A percentile compares a stretch with the other conserved stretches of the same genome.
phyloP scores from a whole-genome alignment of 106 monocot species.

The Narthecium ossifragum region DNA sequence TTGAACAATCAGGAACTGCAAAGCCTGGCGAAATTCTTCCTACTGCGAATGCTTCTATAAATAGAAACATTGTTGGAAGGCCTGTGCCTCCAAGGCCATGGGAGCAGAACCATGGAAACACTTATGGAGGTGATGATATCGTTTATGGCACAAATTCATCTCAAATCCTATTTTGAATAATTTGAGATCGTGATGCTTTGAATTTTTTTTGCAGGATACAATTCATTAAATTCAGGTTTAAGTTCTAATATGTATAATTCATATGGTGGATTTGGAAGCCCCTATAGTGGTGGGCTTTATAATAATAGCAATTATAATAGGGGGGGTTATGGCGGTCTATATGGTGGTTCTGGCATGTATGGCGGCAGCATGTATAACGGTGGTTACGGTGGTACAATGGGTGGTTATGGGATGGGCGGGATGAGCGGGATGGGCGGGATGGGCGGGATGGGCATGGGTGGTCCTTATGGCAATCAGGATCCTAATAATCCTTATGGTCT shows the following conservation, averaged over 20 bases:
- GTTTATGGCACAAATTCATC: too few relatives aligned
- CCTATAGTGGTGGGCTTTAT: constrained; percentile 50
- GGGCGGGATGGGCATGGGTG: constrained; percentile 39
- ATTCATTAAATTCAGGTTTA: constrained; percentile 46
- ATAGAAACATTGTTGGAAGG: constrained; percentile 35
- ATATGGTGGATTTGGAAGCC: constrained; percentile 49
- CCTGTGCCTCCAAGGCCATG: constrained; percentile 87
- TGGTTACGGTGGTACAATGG: constrained; percentile 41
- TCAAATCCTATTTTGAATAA: not conserved
- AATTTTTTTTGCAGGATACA: constrained; percentile 6
- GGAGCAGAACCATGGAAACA: constrained; percentile 72
- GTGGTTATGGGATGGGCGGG: constrained; percentile 45
- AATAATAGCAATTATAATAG: constrained; percentile 58
- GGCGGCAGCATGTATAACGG: constrained; percentile 56
- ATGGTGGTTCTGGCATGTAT: constrained; percentile 45
- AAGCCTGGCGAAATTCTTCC: constrained; percentile 83
- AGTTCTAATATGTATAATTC: constrained; percentile 47
- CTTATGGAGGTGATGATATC: constrained; percentile 63
- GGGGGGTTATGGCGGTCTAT: constrained; percentile 29
- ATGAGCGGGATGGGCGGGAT: constrained; percentile 30
- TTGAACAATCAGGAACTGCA: constrained; percentile 89
- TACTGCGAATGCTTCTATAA: constrained; percentile 15
- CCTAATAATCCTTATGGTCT: constrained; percentile 71
- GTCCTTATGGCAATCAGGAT: constrained; percentile 75
- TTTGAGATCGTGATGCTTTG: not conserved